Evolutionary conservation across 2,329 filamentous ascomycete genomes (phyloP), one percentile per base, ranked within the genome.

Genomic region (Alternaria incomplexa): DNA sequence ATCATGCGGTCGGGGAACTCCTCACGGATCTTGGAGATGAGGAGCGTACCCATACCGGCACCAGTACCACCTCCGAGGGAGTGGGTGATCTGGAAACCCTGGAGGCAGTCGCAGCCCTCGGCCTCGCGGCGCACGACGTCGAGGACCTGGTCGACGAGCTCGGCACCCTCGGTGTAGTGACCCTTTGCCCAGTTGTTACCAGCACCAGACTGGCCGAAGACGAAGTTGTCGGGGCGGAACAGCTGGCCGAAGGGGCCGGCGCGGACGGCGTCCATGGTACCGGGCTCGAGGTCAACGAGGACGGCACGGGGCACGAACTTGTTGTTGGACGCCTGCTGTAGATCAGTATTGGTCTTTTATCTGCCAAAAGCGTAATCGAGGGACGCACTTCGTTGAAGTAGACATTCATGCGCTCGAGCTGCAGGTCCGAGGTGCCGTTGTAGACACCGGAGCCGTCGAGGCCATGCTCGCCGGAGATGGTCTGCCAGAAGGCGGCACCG

Each of bases 101-200:
- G 96, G 70, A 99, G 94, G 89, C 93, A 97, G 89, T 99, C 96
- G 82, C 96, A 98, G 83, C 92, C 93, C 87, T 99, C 96, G 75
- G 96, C 95, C 89, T 99, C 96, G 79, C 96, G 95, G 82, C 96
- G 96, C 81, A 99, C 95, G 73, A 99, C 96, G 82, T 98, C 96
- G 76, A 99, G 90, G 75, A 99, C 96, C 81, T 97, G 89, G 87
- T 99, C 96, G 75, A 99, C 96, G 70, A 98, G 90, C 87, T 99
- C 96, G 76, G 96, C 96, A 90, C 96, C 96, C 88, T 99, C 96
- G 72, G 96, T 99, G 90, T 99, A 99, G 84, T 99, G 96, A 86
- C 96, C 96, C 91, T 98, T 99, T 85, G 96, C 96, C 96, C 96
- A 99, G 91, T 98, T 98, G 93, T 99, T 99, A 86, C 96, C 96